Base-by-base conservation (phyloP, 176 grass and related monocot genomes). In the Eragrostis nindensis region DNA sequence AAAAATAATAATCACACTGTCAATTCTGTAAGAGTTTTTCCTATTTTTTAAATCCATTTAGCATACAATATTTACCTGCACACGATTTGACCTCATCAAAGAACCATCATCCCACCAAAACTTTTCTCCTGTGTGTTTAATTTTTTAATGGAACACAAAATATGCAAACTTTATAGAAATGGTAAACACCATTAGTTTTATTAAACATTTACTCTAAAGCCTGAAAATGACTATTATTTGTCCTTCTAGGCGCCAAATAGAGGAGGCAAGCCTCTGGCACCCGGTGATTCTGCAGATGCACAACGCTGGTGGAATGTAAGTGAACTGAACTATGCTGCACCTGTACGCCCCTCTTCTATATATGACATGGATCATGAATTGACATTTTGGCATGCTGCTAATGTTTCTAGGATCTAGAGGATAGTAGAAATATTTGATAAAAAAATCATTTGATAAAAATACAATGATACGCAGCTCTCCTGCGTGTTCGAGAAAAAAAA, bases 271-370 rank as follows among this genome's bases (percentile, higher is more conserved):
- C 69, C 52, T 6, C 87, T 78, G 41, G 78, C 59, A 2, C 84
- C 84, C 53, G 81, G 60, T 76, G 95, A 98, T 59, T 69, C 84
- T 72, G 66, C 88, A 72, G 95, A 98, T 86, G 52, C 90, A 56
- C 90, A 90, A 52, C 90, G 95, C 40, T 98, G 95, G 95, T 90
- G 91, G 86, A 92, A 80, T 87, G 95, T 98, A 90, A 91, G 95
- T 91, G 52, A 67, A 66, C 39, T 83, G 52, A 67, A 66, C 47
- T 83, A 12, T 59, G 67, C 61, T 39, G 4, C 47, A 86, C 26
- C 50, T 44, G 21, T 38, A 5, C 46, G 80, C 15, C 49, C 43
- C 21, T 81, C 40, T 70, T 42, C 15, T 59, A 30, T 39, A 45
- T 52, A 69, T 45, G 42, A 0, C 4, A 70, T 44, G 1, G 3